Evolutionary conservation across 108 stramenopile genomes (phyloP), one percentile per base, ranked within the genome.

Genomic region (Parietichytrium sp.): DNA sequence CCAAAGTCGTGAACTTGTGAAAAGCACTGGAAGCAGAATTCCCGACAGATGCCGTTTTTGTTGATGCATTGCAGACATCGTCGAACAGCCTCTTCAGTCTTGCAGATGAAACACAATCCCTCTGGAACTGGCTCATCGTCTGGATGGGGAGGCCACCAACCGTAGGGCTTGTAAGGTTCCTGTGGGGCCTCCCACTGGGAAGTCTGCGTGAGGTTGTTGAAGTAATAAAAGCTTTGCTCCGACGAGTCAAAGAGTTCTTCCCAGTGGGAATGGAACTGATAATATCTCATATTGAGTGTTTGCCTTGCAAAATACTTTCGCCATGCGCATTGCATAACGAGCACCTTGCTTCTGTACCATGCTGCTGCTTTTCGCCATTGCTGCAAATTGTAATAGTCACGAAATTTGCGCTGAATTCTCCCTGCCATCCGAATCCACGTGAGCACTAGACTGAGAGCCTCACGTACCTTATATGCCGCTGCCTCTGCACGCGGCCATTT

Each of bases 141-240:
- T 2, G 61, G 61, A 20, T 72, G 61, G n/a, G 61, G 61, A 6
- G 61, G 61, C 61, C 61, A 72, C 61, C 61, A 72, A 8, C 61
- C 61, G 33, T 25, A 72, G 23, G 61, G 61, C 42, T 72, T 72
- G 61, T 45, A 72, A 6, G 61, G 61, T 20, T 72, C 61, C 10
- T 42, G 61, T n/a, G 61, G 61, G 10, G 16, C 38, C 10, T 72
- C 38, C 61, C 61, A 72, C 33, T 72, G 61, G 23, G 61, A 72
- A 13, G 36, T 72, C 12, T 72, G 38, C 33, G 42, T 45, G 15
- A 33, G 29, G 20, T 72, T 72, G 61, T 72, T 42, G 45, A 72
- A 72, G 33, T 72, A 72, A 42, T 72, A 72, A 33, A 72, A 45
- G 4, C 20, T 72, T 1, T 72, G 38, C 61, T 72, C 61, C 15